Evolutionary conservation across 345 rosid genomes (phyloP), one percentile per base, ranked within the genome.

Genomic region (Fremontodendron californicum): DNA sequence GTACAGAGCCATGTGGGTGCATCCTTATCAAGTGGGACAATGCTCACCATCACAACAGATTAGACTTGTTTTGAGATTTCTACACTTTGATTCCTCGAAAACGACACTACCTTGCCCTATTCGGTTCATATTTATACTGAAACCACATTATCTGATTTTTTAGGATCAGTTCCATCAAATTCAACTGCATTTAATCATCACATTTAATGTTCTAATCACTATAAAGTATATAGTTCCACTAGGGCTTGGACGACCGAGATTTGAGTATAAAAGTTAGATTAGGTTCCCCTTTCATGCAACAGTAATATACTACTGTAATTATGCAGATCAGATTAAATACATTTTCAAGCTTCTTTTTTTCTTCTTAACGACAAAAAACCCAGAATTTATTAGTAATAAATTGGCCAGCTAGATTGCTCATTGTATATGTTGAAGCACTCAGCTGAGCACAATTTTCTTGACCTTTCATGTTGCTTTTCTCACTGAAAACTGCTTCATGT

Each of bases 401-500:
- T 2, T 15, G 6, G 19, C 37, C 71, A 65, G 42, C 48, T 37
- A 39, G 72, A 11, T 11, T 18, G 33, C 19, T 35, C 52, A 23
- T 67, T 67, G 31, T 12, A 63, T 31, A 29, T 49, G 68, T 65
- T 7, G 46, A 37, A 1, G 39, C 5, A 12, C n/a, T 7, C 0
- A 9, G 5, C 0, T 23, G 18, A 15, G 65, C 43, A 33, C 70
- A n/a, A 9, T 12, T 39, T 73, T 73, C 35, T 66, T 64, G 78
- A 46, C 62, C 73, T 76, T 65, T 63, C 35, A 76, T 31, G 78
- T 76, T 46, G 51, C 76, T 73, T 33, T 33, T 73, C 76, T 39
- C 9, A 19, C 12, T 23, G 31, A 1, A 6, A 74, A 39, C 23
- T 57, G 37, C 76, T 73, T 55, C 66, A 73, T 73, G 66, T 73